Evolutionary conservation across 1,284 basidiomycete genomes (phyloP).

Genomic region (Apiotrichum montevideense): DNA sequence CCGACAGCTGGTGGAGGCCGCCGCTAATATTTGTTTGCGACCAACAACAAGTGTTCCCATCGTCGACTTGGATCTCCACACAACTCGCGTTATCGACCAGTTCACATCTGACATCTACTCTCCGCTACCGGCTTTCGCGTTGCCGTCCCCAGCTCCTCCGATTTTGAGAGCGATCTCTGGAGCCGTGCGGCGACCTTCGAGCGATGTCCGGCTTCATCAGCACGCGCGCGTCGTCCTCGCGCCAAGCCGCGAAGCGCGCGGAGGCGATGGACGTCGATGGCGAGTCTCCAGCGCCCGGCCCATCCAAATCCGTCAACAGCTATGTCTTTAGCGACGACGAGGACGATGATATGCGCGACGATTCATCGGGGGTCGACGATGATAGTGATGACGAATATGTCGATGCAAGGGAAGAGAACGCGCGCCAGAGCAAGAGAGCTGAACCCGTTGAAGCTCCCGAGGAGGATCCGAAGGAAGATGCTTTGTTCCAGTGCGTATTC

Average conservation of each 20-base stretch:
- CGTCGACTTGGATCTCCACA: too few species aligned
- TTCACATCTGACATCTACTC: too few species aligned
- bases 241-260: neutral
- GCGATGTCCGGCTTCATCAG: slow-evolving; percentile 9
- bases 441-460: slow-evolving; percentile 4
- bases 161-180: too few species aligned
- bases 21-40: too few species aligned
- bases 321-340: neutral
- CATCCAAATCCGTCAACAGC: neutral
- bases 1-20: too few species aligned
- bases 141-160: too few species aligned
- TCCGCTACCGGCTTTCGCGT: too few species aligned
- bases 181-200: too few species aligned
- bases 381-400: slow-evolving; percentile 16
- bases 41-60: too few species aligned
- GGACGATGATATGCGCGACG: slow-evolving; percentile 8
- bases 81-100: too few species aligned
- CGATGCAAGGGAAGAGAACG: slow-evolving; percentile 5
- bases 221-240: slow-evolving; percentile 4
- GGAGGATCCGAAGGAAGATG: slow-evolving; percentile 19
- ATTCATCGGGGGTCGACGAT: slow-evolving; percentile 26
- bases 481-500: slow-evolving; percentile 27
- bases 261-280: slow-evolving; percentile 5
- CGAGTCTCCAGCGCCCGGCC: too few species aligned
- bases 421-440: neutral